Percentiles rank a stretch among this genome's conserved stretches.
Conservation (phyloP, 75 land plant genomes). For the Sequoia sempervirens region DNA sequence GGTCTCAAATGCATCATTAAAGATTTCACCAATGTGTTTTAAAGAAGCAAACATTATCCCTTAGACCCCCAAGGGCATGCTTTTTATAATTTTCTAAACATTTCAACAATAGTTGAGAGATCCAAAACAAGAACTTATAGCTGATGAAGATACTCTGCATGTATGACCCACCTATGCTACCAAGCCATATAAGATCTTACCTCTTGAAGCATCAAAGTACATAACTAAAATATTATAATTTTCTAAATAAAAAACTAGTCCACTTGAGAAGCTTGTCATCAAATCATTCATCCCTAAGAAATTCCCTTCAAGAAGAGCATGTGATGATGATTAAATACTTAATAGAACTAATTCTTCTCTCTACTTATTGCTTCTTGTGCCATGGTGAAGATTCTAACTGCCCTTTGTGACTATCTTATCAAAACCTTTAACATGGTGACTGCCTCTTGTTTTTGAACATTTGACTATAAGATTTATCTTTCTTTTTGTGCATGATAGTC, state of each 20-base stretch:
- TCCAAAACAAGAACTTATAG: constrained; percentile 1
- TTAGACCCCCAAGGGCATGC: not conserved
- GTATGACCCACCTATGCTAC: constrained; percentile 5
- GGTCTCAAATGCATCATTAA: too few relatives aligned
- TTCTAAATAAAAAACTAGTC: not conserved
- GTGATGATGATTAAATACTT: not conserved
- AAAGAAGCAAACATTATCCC: not conserved
- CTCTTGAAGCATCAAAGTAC: constrained; percentile 5
- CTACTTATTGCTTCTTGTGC: not conserved
- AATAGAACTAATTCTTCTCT: not conserved
- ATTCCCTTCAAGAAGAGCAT: not conserved
- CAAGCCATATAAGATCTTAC: constrained; percentile 1
- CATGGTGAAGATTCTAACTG: too few relatives aligned
- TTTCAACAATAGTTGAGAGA: constrained; percentile 6
- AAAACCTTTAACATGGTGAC: too few relatives aligned
- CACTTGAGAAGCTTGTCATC: not conserved
- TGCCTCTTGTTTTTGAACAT: too few relatives aligned
- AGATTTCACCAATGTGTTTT: too few relatives aligned
- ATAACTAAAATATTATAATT: not conserved
- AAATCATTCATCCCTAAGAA: constrained; percentile 2
- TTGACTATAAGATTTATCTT: too few relatives aligned
- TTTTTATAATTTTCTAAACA: not conserved
- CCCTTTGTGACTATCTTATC: too few relatives aligned
- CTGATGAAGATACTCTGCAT: not conserved
- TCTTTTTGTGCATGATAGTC: too few relatives aligned